These are phyloP conservation scores for Cladosporium oxysporum DNA, from an alignment of 2,329 filamentous ascomycete species.

Conservation along the genomic window DNA sequence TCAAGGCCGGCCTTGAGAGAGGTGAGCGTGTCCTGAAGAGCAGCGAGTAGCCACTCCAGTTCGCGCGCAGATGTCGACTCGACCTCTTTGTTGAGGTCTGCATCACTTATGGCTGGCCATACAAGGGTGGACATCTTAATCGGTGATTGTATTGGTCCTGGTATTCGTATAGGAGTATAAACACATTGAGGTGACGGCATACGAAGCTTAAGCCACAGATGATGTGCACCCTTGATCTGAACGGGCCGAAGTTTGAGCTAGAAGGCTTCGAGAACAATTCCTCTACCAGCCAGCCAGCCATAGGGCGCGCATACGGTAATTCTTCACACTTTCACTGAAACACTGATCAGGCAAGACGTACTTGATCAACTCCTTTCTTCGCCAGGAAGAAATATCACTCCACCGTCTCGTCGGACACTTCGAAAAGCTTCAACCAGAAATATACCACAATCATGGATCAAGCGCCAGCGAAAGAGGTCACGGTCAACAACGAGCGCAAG, in stretches of 20 bases:
- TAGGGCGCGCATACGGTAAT: not conserved
- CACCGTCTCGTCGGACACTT: not conserved
- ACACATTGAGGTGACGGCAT: conserved; percentile 1
- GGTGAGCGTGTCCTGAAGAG: conserved; percentile 62
- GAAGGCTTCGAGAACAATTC: conserved; percentile 4
- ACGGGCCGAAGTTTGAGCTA: not conserved
- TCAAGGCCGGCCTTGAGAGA: conserved; percentile 72
- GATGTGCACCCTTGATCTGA: not conserved
- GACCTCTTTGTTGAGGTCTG: conserved; percentile 54
- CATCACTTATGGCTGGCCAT: conserved; percentile 58
- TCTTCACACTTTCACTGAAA: not conserved
- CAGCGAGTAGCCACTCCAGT: conserved; percentile 63
- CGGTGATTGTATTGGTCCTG: not conserved
- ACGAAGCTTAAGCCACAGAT: not conserved
- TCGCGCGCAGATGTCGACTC: conserved; percentile 58
- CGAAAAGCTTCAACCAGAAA: not conserved
- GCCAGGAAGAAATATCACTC: not conserved
- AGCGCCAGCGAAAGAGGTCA: conserved; percentile 37
- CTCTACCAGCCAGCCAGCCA: not conserved
- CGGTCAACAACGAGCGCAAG: conserved; percentile 58
- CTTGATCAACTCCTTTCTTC: not conserved
- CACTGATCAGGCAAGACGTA: not conserved
- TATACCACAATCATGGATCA: conserved; percentile 30
- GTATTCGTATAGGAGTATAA: not conserved
- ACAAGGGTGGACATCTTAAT: conserved; percentile 60